Conservation (phyloP, 495 filamentous ascomycete genomes). For the Penicillium samsonianum region DNA sequence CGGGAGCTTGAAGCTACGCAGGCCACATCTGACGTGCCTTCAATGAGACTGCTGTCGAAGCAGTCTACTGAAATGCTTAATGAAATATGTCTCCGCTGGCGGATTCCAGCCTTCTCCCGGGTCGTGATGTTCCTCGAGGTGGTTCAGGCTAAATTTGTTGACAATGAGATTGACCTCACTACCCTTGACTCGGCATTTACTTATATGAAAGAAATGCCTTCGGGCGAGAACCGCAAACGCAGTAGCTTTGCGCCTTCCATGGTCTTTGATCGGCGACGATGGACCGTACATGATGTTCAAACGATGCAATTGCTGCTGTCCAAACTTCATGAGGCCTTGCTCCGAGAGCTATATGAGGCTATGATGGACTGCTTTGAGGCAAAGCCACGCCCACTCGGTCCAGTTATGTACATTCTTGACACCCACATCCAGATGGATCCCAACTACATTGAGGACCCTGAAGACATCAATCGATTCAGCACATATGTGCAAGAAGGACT, state of each 20-base stretch:
- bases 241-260: constrained; percentile 47
- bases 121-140: constrained; percentile 84
- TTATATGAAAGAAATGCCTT: constrained; percentile 69
- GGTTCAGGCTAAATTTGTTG: constrained; percentile 77
- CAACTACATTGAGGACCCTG: constrained; percentile 65
- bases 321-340: constrained; percentile 75
- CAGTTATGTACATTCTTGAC: constrained; percentile 79
- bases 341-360: constrained; percentile 84
- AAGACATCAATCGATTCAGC: constrained; percentile 67
- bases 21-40: constrained; percentile 51
- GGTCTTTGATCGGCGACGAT: constrained; percentile 61
- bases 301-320: constrained; percentile 73
- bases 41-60: constrained; percentile 73
- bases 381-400: constrained; percentile 77
- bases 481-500: constrained; percentile 72
- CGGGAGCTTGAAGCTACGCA: constrained; percentile 54
- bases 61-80: constrained; percentile 79
- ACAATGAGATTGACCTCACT: constrained; percentile 78
- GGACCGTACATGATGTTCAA: constrained; percentile 79
- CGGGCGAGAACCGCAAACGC: constrained; percentile 51
- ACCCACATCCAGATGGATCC: constrained; percentile 80
- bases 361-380: constrained; percentile 84
- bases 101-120: constrained; percentile 80
- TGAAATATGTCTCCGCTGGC: constrained; percentile 86
- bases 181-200: constrained; percentile 82